A percentile compares a stretch with the other conserved stretches of the same genome.
Conservation (phyloP, 768 basidiomycete species). For the Pleurotus tuoliensis region DNA sequence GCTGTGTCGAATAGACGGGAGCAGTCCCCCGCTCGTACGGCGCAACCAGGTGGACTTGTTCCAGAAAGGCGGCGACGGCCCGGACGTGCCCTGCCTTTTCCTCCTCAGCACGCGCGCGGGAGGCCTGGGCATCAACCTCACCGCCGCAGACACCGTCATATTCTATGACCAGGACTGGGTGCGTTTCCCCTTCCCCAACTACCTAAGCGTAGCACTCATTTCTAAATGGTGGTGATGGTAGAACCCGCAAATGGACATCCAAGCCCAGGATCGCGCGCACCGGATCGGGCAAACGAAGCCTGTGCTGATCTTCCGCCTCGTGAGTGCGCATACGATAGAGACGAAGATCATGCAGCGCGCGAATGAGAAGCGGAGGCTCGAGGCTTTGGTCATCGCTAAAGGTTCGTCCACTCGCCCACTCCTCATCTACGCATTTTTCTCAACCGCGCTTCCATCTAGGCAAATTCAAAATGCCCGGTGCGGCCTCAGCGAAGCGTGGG, state of each 20-base stretch:
- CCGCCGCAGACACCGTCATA: slow-evolving; percentile 86
- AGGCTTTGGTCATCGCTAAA: slow-evolving; percentile 93
- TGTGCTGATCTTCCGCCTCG: slow-evolving; percentile 84
- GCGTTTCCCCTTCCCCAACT: slow-evolving; percentile 16
- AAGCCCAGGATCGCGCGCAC: slow-evolving; percentile 94
- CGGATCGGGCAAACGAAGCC: slow-evolving; percentile 93
- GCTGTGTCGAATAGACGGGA: slow-evolving; percentile 91
- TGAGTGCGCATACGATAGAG: slow-evolving; percentile 88
- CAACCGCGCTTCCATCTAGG: slow-evolving; percentile 33
- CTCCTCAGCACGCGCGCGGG: slow-evolving; percentile 77
- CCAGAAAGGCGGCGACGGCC: slow-evolving; percentile 63
- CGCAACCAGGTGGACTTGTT: slow-evolving; percentile 82
- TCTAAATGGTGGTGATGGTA: slow-evolving; percentile 19
- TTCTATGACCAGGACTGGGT: slow-evolving; percentile 95
- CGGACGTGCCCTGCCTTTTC: slow-evolving; percentile 70
- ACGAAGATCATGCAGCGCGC: slow-evolving; percentile 89
- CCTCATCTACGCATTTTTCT: background rate
- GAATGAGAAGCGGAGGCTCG: slow-evolving; percentile 82
- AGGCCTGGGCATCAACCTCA: slow-evolving; percentile 77
- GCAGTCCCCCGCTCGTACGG: slow-evolving; percentile 76
- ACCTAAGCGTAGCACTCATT: background rate
- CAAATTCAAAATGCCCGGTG: slow-evolving; percentile 78
- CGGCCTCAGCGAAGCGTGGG: slow-evolving; percentile 30
- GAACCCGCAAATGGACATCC: slow-evolving; percentile 96
- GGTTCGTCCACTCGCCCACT: slow-evolving; percentile 37